A percentile compares a stretch with the other conserved stretches of the same genome.
Conservation (phyloP, 495 filamentous ascomycete genomes). For the Jackrogersella multiformis region DNA sequence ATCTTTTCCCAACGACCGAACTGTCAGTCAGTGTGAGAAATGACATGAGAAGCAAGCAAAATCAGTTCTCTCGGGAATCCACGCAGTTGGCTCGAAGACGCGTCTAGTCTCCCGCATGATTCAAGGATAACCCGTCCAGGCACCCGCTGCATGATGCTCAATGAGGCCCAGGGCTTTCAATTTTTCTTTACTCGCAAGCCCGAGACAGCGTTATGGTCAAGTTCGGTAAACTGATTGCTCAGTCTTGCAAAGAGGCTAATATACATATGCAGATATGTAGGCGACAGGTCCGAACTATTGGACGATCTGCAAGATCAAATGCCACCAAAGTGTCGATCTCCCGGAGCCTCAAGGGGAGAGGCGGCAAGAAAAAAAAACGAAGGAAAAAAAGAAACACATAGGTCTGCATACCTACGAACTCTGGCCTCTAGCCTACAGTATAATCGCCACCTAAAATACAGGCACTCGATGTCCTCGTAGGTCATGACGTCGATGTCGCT, state of each 20-base stretch:
- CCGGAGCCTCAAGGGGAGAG: conserved; percentile 33
- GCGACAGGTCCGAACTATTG: conserved; percentile 33
- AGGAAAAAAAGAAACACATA: neutral
- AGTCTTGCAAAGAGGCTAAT: conserved; percentile 26
- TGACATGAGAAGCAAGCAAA: conserved; percentile 17
- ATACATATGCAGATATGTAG: conserved; percentile 24
- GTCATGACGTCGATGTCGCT: conserved; percentile 22
- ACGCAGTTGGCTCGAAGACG: neutral
- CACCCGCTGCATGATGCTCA: conserved; percentile 24
- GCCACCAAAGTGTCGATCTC: conserved; percentile 37
- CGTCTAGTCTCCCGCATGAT: conserved; percentile 20
- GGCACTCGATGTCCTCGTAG: conserved; percentile 3
- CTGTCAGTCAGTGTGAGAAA: neutral
- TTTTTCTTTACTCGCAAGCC: conserved; percentile 17
- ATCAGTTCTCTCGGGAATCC: neutral
- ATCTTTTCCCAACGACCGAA: neutral
- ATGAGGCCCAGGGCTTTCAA: conserved; percentile 4
- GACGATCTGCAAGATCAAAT: conserved; percentile 39
- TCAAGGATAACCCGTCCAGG: conserved; percentile 18
- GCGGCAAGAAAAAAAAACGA: neutral
- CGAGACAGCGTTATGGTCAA: conserved; percentile 18
- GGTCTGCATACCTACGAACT: conserved; percentile 4
- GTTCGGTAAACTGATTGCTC: conserved; percentile 23
- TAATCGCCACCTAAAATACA: conserved; percentile 11
- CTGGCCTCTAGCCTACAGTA: neutral